Evolutionary conservation across 176 grass and related monocot genomes (phyloP).

Genomic region (Triticum turgidum): DNA sequence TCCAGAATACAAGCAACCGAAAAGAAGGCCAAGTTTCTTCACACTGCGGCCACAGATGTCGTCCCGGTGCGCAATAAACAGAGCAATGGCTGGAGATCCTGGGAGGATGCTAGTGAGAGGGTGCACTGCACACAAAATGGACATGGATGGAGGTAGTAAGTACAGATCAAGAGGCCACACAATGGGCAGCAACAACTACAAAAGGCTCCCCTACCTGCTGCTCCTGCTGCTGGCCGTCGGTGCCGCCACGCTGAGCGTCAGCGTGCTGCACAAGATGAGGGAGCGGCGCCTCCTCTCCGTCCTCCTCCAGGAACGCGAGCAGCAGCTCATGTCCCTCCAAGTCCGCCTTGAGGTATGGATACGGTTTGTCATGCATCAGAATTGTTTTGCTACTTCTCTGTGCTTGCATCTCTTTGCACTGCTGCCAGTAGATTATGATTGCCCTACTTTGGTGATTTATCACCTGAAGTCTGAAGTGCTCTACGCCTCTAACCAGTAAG

Average conservation of each 20-base stretch:
- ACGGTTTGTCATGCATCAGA: neutral
- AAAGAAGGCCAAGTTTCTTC: slow-evolving; percentile 41
- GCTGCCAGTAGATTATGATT: slow-evolving; percentile 11
- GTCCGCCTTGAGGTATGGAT: slow-evolving; percentile 63
- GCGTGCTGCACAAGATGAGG: slow-evolving; percentile 87
- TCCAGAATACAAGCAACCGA: slow-evolving; percentile 49
- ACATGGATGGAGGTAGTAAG: slow-evolving; percentile 43
- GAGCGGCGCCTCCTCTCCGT: slow-evolving; percentile 70
- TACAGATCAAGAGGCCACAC: slow-evolving; percentile 38
- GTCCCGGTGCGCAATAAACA: slow-evolving; percentile 32
- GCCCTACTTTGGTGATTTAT: neutral
- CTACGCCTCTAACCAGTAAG: neutral
- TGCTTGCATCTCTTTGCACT: neutral
- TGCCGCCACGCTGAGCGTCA: slow-evolving; percentile 51
- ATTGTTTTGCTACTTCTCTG: neutral
- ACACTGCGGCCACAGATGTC: slow-evolving; percentile 29
- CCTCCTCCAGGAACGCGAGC: slow-evolving; percentile 73
- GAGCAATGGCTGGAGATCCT: slow-evolving; percentile 16
- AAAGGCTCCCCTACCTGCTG: slow-evolving; percentile 49
- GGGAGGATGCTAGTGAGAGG: slow-evolving; percentile 34
- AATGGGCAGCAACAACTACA: slow-evolving; percentile 53
- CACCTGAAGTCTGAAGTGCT: neutral
- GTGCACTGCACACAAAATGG: slow-evolving; percentile 1
- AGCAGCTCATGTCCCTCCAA: slow-evolving; percentile 69
- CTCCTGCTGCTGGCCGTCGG: slow-evolving; percentile 67